A percentile compares a stretch with the other conserved stretches of the same genome.
Conservation (phyloP, 2,329 filamentous ascomycete genomes). For the Monosporascus sp. region DNA sequence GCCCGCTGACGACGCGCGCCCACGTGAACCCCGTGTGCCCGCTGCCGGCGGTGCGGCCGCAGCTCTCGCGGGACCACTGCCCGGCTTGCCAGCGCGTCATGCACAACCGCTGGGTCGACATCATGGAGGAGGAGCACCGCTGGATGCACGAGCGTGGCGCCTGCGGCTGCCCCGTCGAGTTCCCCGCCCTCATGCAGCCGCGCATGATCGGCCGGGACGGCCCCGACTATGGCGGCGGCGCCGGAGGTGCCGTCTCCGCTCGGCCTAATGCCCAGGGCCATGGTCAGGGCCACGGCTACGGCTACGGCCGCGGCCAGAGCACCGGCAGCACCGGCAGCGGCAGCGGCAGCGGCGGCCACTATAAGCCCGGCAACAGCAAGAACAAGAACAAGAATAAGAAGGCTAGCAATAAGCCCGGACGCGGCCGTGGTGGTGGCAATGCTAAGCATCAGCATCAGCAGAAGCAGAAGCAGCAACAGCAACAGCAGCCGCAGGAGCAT, state of each 20-base stretch:
- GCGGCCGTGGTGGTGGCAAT: not conserved
- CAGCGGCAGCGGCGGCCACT: not conserved
- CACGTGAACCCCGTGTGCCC: slow-evolving; percentile 31
- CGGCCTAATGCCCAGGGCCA: too few relatives aligned
- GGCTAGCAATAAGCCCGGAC: not conserved
- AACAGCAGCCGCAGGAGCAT: not conserved
- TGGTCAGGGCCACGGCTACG: not conserved
- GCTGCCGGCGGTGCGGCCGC: slow-evolving; percentile 22
- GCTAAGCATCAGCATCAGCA: not conserved
- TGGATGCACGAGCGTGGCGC: slow-evolving; percentile 40
- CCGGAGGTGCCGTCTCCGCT: too few relatives aligned
- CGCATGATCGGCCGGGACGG: slow-evolving; percentile 18
- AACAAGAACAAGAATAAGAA: not conserved
- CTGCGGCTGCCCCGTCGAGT: slow-evolving; percentile 32
- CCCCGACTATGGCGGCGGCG: not conserved
- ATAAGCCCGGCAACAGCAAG: not conserved
- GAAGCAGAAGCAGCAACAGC: not conserved
- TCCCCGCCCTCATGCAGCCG: slow-evolving; percentile 31
- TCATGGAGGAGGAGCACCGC: slow-evolving; percentile 36
- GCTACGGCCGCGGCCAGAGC: not conserved
- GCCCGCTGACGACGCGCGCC: slow-evolving; percentile 35
- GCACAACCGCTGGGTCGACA: slow-evolving; percentile 33
- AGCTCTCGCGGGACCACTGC: slow-evolving; percentile 31
- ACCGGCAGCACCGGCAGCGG: not conserved
- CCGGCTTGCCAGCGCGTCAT: slow-evolving; percentile 31